These are phyloP conservation scores for Thalassiosira oceanica DNA, from an alignment of 352 stramenopile genomes.

Conservation along the genomic window DNA sequence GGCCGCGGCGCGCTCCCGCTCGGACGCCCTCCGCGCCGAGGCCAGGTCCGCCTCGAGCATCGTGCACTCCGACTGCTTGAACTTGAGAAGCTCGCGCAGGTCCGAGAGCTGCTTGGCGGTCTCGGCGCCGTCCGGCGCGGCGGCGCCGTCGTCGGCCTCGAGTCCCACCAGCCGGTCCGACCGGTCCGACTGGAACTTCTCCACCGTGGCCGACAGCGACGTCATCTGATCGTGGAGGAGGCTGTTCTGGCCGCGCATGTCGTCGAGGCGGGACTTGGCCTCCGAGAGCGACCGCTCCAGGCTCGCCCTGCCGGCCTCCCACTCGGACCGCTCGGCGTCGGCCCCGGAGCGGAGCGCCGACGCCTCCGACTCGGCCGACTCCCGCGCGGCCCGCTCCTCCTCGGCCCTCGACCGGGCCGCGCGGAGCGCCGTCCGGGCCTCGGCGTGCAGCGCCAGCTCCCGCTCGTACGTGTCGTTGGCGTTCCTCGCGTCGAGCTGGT, in stretches of 20 bases:
- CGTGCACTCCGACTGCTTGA: slow-evolving; percentile 75
- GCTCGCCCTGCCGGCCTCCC: slow-evolving; percentile 55
- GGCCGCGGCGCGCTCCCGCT: slow-evolving; percentile 67
- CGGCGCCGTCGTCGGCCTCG: neutral
- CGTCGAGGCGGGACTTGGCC: slow-evolving; percentile 59
- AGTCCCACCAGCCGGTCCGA: slow-evolving; percentile 18
- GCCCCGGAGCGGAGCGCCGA: slow-evolving; percentile 41
- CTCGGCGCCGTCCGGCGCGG: slow-evolving; percentile 11
- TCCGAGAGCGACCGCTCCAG: slow-evolving; percentile 46
- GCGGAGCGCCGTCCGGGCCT: slow-evolving; percentile 61
- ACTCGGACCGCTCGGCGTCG: slow-evolving; percentile 39
- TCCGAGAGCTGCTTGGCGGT: slow-evolving; percentile 60
- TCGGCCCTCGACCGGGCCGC: slow-evolving; percentile 51
- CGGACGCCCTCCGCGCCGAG: slow-evolving; percentile 52
- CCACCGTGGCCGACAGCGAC: slow-evolving; percentile 52
- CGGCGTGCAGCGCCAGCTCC: slow-evolving; percentile 72
- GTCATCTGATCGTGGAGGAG: slow-evolving; percentile 75
- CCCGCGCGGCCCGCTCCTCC: slow-evolving; percentile 40
- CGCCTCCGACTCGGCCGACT: slow-evolving; percentile 51
- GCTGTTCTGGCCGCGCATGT: slow-evolving; percentile 65
- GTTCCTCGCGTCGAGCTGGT: slow-evolving; percentile 57
- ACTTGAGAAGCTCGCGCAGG: slow-evolving; percentile 73
- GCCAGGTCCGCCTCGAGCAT: slow-evolving; percentile 76
- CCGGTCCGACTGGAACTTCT: slow-evolving; percentile 59
- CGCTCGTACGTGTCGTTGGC: slow-evolving; percentile 73